Percentiles rank a stretch among this genome's conserved stretches.
These are phyloP conservation scores for Tilletia setariae DNA, from an alignment of 1,284 basidiomycete genomes.

Conservation along the genomic window DNA sequence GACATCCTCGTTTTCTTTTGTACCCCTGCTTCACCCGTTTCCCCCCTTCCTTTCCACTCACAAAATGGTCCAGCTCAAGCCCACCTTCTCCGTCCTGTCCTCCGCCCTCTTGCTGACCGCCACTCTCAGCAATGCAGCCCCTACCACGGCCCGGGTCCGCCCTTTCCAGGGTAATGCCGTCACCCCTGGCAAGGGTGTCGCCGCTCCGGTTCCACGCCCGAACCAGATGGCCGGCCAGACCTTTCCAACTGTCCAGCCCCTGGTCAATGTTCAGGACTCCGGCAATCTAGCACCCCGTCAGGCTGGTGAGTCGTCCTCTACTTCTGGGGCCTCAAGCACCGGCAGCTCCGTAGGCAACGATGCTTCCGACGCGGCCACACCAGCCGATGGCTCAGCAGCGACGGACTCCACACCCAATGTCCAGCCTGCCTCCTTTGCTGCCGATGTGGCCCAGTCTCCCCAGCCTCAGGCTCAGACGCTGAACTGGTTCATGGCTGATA, in stretches of 20 bases:
- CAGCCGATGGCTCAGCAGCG: not conserved
- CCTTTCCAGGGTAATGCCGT: conserved; percentile 5
- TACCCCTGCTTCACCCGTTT: not conserved
- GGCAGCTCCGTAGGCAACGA: not conserved
- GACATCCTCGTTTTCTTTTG: not conserved
- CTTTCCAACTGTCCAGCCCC: not conserved
- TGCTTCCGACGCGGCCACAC: not conserved
- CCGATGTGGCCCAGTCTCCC: conserved; percentile 9
- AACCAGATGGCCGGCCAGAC: not conserved
- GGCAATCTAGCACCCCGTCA: not conserved
- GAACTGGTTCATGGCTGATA: conserved; percentile 13
- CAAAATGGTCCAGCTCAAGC: conserved; percentile 5
- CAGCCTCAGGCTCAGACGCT: not conserved
- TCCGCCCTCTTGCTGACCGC: not conserved
- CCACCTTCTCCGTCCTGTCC: conserved; percentile 7
- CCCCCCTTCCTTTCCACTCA: not conserved
- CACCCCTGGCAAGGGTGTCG: not conserved
- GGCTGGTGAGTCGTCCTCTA: not conserved
- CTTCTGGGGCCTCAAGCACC: not conserved
- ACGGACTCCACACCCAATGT: not conserved
- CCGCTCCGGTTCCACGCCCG: not conserved
- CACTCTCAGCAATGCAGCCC: conserved; percentile 9
- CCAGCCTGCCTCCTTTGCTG: conserved; percentile 5
- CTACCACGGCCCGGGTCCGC: not conserved
- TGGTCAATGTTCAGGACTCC: conserved; percentile 3